Conservation (phyloP, 768 basidiomycete genomes). For the Kondoa malvinella region DNA sequence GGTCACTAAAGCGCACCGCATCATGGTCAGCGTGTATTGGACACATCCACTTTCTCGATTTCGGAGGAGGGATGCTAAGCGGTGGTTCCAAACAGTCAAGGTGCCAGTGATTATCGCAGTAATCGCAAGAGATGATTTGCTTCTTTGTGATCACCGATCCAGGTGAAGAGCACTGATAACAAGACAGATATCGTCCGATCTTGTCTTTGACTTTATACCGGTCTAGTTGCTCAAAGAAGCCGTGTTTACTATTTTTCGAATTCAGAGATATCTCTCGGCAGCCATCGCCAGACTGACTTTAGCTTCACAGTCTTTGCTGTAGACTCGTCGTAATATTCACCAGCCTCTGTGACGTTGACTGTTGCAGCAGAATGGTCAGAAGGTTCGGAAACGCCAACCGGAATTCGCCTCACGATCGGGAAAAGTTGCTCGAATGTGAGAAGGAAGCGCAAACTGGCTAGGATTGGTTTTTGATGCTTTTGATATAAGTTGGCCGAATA, state of each 20-base stretch:
- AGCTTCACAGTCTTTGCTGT: background rate
- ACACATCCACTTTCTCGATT: conserved; percentile 95
- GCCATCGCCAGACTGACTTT: background rate
- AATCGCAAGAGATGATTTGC: conserved; percentile 77
- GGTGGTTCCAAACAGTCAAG: conserved; percentile 92
- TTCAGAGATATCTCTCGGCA: background rate
- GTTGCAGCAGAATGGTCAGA: background rate
- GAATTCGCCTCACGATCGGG: conserved; percentile 22
- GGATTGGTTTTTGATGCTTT: conserved; percentile 24
- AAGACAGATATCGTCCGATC: conserved; percentile 65
- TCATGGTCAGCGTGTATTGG: conserved; percentile 85
- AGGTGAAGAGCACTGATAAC: conserved; percentile 73
- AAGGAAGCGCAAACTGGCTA: conserved; percentile 22
- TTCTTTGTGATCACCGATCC: conserved; percentile 40
- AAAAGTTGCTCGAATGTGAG: conserved; percentile 21
- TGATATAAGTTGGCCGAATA: conserved; percentile 21
- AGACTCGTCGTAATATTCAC: background rate
- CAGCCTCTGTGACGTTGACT: background rate
- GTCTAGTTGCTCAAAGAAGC: conserved; percentile 58
- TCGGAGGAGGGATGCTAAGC: conserved; percentile 61
- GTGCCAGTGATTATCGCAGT: conserved; percentile 88
- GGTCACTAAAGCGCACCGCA: conserved; percentile 43
- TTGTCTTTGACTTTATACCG: conserved; percentile 68
- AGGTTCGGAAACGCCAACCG: background rate
- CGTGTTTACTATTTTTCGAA: background rate